Evolutionary conservation across 257 asterid species (phyloP).

Genomic region (Plectranthus barbatus): DNA sequence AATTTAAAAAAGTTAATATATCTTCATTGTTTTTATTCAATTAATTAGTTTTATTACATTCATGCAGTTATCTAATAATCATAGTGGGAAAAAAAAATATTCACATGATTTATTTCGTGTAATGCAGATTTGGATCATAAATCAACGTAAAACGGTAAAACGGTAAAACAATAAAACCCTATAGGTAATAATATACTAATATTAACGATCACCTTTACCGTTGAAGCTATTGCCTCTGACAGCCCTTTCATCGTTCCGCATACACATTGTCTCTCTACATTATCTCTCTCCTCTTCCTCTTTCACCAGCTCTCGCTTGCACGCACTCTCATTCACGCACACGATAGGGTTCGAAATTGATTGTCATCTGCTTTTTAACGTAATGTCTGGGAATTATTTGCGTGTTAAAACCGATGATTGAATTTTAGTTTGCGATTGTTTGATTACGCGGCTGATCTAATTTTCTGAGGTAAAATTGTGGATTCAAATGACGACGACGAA

Average conservation of each 20-base stretch:
- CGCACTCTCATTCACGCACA: not conserved
- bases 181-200: not conserved
- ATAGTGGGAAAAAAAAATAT: too few relatives aligned
- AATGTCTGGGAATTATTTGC: not conserved
- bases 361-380: not conserved
- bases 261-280: not conserved
- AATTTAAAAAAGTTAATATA: too few relatives aligned
- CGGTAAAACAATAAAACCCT: too few relatives aligned
- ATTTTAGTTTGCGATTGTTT: not conserved
- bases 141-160: too few relatives aligned
- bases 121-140: too few relatives aligned
- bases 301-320: not conserved
- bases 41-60: too few relatives aligned
- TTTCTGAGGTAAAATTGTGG: not conserved
- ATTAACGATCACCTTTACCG: not conserved
- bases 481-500: conserved; percentile 20
- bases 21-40: too few relatives aligned
- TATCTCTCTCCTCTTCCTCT: not conserved
- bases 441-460: not conserved
- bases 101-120: too few relatives aligned
- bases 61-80: too few relatives aligned
- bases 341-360: not conserved
- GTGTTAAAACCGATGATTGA: not conserved
- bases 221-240: not conserved
- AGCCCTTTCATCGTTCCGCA: not conserved